A percentile compares a stretch with the other conserved stretches of the same genome.
Conservation (phyloP, 225 moss, liverwort and hornwort species). For the Lunularia cruciata region DNA sequence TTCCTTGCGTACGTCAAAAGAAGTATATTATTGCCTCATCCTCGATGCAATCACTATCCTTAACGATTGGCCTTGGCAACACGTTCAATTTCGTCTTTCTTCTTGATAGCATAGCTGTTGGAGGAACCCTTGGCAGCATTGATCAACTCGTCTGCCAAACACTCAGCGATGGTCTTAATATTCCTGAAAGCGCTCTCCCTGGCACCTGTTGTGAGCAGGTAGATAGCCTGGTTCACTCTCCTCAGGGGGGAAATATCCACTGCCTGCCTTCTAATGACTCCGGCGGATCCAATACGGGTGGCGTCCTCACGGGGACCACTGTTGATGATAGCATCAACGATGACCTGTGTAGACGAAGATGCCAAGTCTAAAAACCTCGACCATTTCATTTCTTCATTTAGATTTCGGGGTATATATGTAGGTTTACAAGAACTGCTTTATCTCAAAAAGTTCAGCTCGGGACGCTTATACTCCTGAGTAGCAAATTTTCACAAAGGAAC, state of each 20-base stretch:
- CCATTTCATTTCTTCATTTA: neutral
- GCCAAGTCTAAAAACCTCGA: neutral
- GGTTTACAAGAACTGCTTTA: neutral
- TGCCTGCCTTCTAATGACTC: constrained; percentile 83
- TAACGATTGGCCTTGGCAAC: constrained; percentile 94
- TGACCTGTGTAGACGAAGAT: constrained; percentile 26
- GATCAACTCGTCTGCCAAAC: constrained; percentile 84
- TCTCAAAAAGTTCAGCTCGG: neutral
- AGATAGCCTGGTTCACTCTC: constrained; percentile 89
- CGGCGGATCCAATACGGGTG: constrained; percentile 81
- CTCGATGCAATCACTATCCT: neutral
- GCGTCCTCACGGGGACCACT: constrained; percentile 92
- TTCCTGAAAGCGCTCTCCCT: constrained; percentile 87
- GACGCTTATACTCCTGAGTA: no score
- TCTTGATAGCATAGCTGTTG: constrained; percentile 79
- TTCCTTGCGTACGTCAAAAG: neutral
- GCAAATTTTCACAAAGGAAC: no score
- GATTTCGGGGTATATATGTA: neutral
- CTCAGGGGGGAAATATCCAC: constrained; percentile 86
- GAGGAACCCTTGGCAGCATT: constrained; percentile 85
- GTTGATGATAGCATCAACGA: constrained; percentile 86
- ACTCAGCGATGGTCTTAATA: constrained; percentile 89
- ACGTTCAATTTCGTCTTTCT: constrained; percentile 91
- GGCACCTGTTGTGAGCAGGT: constrained; percentile 77
- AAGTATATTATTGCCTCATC: neutral